Evolutionary conservation across 2,329 filamentous ascomycete genomes (phyloP).

Genomic region (Fonsecaea pedrosoi): DNA sequence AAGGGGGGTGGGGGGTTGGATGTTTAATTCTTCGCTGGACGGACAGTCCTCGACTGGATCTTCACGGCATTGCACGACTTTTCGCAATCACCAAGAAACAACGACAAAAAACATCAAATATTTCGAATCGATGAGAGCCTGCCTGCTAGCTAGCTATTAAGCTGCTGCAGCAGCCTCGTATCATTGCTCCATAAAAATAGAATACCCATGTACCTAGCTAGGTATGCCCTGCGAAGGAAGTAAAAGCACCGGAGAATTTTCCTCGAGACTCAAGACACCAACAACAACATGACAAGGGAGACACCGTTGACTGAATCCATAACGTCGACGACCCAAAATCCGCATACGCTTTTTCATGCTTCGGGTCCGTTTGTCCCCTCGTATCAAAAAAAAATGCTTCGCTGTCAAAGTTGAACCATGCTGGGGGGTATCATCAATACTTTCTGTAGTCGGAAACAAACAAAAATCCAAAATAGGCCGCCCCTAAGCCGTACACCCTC

Average conservation of each 20-base stretch:
- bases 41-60: too few relatives aligned
- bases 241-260: too few relatives aligned
- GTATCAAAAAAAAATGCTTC: background rate
- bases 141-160: background rate
- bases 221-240: too few relatives aligned
- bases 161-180: background rate
- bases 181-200: background rate
- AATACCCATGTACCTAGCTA: too few relatives aligned
- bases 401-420: background rate
- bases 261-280: too few relatives aligned
- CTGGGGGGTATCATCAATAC: slow-evolving; percentile 6
- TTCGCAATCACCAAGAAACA: too few relatives aligned
- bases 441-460: slow-evolving; percentile 5
- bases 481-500: slow-evolving; percentile 2
- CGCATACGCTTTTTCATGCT: slow-evolving; percentile 9
- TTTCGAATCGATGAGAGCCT: too few relatives aligned
- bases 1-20: too few relatives aligned
- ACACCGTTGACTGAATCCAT: background rate
- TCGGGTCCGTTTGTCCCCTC: background rate
- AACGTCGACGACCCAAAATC: background rate
- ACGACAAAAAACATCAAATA: too few relatives aligned
- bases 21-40: too few relatives aligned
- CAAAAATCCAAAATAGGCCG: slow-evolving; percentile 8
- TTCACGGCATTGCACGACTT: too few relatives aligned
- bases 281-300: background rate